Conservation (phyloP, 306 rosid species). For the Prunus davidiana region DNA sequence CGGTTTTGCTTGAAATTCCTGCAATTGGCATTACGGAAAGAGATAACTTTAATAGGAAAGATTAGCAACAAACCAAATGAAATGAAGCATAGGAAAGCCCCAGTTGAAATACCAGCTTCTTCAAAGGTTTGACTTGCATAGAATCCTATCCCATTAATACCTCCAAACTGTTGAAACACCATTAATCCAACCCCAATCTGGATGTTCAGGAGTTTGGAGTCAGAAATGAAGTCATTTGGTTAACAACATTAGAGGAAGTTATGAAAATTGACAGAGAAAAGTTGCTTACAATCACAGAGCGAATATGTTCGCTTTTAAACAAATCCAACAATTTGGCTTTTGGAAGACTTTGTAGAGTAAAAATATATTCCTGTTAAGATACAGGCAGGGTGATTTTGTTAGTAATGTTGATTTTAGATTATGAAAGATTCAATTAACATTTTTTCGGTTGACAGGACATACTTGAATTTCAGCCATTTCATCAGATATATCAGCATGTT, state of each 20-base stretch:
- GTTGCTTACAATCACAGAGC: conserved; percentile 29
- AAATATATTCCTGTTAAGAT: conserved; percentile 30
- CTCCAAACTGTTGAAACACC: conserved; percentile 53
- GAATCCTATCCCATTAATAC: conserved; percentile 46
- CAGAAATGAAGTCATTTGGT: conserved; percentile 3
- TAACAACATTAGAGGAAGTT: neutral
- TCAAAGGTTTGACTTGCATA: conserved; percentile 50
- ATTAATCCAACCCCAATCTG: conserved; percentile 51
- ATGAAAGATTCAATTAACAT: neutral
- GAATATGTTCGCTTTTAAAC: conserved; percentile 31
- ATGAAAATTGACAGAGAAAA: neutral
- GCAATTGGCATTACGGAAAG: conserved; percentile 9
- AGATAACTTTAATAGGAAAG: conserved; percentile 1
- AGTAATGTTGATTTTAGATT: conserved; percentile 5
- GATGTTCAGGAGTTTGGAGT: conserved; percentile 5
- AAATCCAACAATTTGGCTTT: conserved; percentile 28
- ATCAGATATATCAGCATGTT: conserved; percentile 34
- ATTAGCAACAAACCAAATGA: neutral
- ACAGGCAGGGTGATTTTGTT: neutral
- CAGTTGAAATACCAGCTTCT: conserved; percentile 32
- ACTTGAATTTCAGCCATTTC: conserved; percentile 31
- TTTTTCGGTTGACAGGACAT: conserved; percentile 3
- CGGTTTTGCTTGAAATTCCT: conserved; percentile 64
- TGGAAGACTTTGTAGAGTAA: conserved; percentile 30
- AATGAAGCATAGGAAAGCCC: neutral